Evolutionary conservation across 2,329 filamentous ascomycete species (phyloP), one percentile per base, ranked within the genome.

Genomic region (Parasarocladium wereldwijsianum): DNA sequence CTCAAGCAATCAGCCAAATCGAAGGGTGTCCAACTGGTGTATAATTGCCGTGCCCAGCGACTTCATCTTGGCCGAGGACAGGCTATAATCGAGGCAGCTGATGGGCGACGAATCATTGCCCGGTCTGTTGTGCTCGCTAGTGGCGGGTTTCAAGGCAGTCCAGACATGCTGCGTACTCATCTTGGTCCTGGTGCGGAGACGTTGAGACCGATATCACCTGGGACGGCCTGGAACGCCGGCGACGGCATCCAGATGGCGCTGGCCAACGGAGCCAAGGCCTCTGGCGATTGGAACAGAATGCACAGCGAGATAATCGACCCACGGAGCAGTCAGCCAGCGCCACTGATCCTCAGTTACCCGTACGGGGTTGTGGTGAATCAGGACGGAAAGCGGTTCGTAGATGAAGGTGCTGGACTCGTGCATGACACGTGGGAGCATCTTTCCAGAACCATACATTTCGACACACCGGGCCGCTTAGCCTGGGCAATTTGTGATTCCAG

Each of bases 111-210:
- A 32, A 27, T 32, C 30, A 32, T 32, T 32, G 23, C 30, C 30
- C 30, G 30, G 30, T 32, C 30, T 32, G 24, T 32, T 32, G 30
- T 32, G 30, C 30, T 32, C 30, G 30, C 30, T 24, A 27, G 30
- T 32, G 30, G 30, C 26, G 30, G 30, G 30, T 32, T 32, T 32
- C 30, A 32, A 32, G 30, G 30, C 30, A 32, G 24, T 32, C 30
- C 30, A 32, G 30, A 32, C 30, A 32, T 32, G 30, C 30, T 32
- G 30, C 30, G 30, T 32, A 32, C 30, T 32, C 30, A 32, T 32
- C 30, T 32, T 32, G 30, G 30, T 32, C 30, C 30, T 32, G 30
- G 30, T 32, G 30, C 30, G 30, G 30, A 32, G 30, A 32, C 30
- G 30, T 32, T 32, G 30, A 32, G 30, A 32, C 30, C 30, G 30